Percentiles rank a stretch among this genome's conserved stretches.
Conservation (phyloP, 179 eudicot genomes). For the Drosera spatulata region DNA sequence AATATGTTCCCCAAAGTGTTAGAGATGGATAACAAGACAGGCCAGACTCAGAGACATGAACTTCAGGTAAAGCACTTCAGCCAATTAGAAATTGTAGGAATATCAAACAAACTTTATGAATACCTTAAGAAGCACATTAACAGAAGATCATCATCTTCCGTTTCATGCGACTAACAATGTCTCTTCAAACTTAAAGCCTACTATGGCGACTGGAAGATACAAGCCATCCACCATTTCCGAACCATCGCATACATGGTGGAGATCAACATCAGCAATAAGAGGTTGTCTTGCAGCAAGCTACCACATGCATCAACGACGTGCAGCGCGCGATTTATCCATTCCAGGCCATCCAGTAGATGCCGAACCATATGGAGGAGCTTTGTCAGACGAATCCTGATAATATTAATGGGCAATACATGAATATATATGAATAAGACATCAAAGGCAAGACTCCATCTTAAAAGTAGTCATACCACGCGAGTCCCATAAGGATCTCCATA, state of each 20-base stretch:
- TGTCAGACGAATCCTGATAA: constrained; percentile 68
- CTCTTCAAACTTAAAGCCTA: constrained; percentile 10
- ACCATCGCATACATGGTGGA: constrained; percentile 24
- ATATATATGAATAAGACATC: background rate
- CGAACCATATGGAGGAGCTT: constrained; percentile 63
- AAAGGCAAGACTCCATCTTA: background rate
- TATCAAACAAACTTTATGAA: background rate
- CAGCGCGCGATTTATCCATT: constrained; percentile 50
- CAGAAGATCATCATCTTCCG: constrained; percentile 9
- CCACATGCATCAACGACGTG: constrained; percentile 46
- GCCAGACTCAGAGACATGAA: background rate
- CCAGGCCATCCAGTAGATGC: constrained; percentile 82
- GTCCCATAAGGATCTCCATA: constrained; percentile 70
- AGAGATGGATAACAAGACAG: background rate
- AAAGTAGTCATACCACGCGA: constrained; percentile 49
- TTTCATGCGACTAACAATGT: constrained; percentile 11
- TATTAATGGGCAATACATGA: constrained; percentile 5
- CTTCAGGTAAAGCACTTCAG: background rate
- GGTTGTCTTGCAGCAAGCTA: background rate
- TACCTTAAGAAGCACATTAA: constrained; percentile 4
- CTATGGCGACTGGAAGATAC: constrained; percentile 14
- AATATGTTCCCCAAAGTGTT: background rate
- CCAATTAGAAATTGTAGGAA: background rate
- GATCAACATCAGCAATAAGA: constrained; percentile 6
- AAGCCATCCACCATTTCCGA: constrained; percentile 25